Base-by-base conservation (phyloP, 257 asterid genomes). In the Hygrophila difformis region DNA sequence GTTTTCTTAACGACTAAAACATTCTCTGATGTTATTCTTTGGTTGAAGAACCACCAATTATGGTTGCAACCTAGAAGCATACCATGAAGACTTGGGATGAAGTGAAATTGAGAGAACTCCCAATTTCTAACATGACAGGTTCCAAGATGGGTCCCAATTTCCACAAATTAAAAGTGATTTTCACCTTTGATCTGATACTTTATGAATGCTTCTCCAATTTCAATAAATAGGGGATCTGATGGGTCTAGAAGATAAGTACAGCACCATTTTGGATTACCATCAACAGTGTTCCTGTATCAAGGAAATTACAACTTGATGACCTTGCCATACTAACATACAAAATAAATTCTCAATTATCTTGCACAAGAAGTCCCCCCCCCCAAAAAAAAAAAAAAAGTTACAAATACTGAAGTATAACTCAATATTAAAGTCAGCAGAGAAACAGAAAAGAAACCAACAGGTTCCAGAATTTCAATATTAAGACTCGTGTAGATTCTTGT, bases 221-320 rank as follows among this genome's bases (percentile, higher is more conserved):
- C 64, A 23, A 79, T 49, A 74, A 89, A 89, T 59, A 89, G 68
- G 56, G 96, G 79, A 60, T 89, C 98, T 33, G 98, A 78, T 44
- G 98, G 96, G 65, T 78, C 85, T 10, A 89, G 80, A 76, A 89
- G 98, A 71, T 67, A 85, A 49, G 96, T 89, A 69, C 96, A 89
- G 67, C 96, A 85, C 94, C 95, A 89, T 55, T 76, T 75, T 42
- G 73, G 78, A 70, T 85, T 74, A 28, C 82, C 86, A 56, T 69
- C 51, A 54, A 89, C 98, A 18, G 98, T 85, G 61, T 89, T 89
- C 98, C 98, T 85, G 61, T 24, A 48, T 46, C 57, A 37, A 59
- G 52, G 42, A 47, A 39, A 42, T 42, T 46, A 33, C 17, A 48
- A 21, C 2, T 9, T 5, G 12, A 33, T 5, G 12, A 33, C 3